Evolutionary conservation across 257 asterid species (phyloP), one percentile per base, ranked within the genome.

Genomic region (Rehmannia glutinosa): DNA sequence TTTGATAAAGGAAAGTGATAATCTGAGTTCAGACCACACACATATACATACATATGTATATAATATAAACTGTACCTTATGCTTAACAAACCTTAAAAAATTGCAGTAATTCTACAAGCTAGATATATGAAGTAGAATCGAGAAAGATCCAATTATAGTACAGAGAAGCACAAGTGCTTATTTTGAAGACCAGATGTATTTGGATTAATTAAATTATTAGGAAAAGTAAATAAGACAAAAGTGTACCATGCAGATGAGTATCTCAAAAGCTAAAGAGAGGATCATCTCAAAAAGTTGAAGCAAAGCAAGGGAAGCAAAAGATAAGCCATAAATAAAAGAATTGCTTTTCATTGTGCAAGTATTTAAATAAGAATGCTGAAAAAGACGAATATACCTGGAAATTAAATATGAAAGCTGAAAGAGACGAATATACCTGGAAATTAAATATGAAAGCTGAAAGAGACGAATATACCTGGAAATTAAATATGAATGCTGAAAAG

Each of bases 241-340:
- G 64, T 43, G n/a, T 46, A 69, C 36, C 39, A 45, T 41, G 25
- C 23, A 63, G 52, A 68, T 54, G 23, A 41, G 56, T 17, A 63
- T 55, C 59, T 55, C 30, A 20, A 75, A 61, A 68, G 60, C 12
- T 24, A n/a, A n/a, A n/a, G n/a, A n/a, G n/a, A n/a, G n/a, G n/a
- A 53, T 62, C 43, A 32, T 17, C 51, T 51, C 36, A 63, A 56
- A 76, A 60, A 52, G 71, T 58, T 43, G 55, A 51, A 51, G 46
- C 45, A 50, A 24, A 47, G 56, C 57, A 30, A 54, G 63, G 56
- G 73, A 59, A 57, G 25, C 36, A 43, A 42, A 57, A 72, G 71
- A 61, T 33, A 45, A 68, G 70, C 25, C 45, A 68, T n/a, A 58
- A 9, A 52, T 51, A 57, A 69, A 62, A 52, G 53, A 30, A 56